Evolutionary conservation across 257 asterid genomes (phyloP), one percentile per base, ranked within the genome.

Genomic region (Jacaranda copaia): DNA sequence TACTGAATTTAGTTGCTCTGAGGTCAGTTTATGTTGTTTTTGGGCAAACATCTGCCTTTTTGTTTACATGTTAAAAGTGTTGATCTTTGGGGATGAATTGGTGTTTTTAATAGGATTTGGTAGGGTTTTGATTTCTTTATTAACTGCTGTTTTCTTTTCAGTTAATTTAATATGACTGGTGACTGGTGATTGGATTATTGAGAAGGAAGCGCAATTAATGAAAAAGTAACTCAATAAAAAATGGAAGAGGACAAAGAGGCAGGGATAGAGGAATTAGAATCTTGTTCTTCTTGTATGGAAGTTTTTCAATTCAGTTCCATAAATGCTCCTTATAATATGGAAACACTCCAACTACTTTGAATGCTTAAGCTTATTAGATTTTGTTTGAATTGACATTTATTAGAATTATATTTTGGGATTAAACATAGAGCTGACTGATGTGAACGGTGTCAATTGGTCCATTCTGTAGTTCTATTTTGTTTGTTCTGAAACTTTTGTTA

Each of bases 1-100:
- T 40, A 32, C 67, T 58, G 91, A 89, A 15, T 91, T 93, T 63
- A 69, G 48, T 58, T 93, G 99, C 83, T 74, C 90, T 70, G 79
- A 90, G 99, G 99, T 95, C 38, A 53, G 90, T 62, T 67, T 35
- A 40, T 69, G 38, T 63, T 3, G 32, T 1, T 66, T 76, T 61
- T 56, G 36, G 46, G 1, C 15, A 25, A 25, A 25, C 32, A 16
- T 60, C 25, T 62, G 52, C 38, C 53, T 10, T 61, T 58, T 79
- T 56, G 46, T 60, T 57, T 78, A 16, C 6, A 52, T 61, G 25
- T 70, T 52, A 7, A 46, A 56, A 42, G 40, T 51, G 68, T 68
- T 39, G 46, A 35, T 51, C 48, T 58, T 79, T 53, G 62, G 62
- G 8, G 52, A 49, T 70, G 51, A 35, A 45, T 45, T 6, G 18